Evolutionary conservation across 805 yeast genomes (phyloP), one percentile per base, ranked within the genome.

Genomic region (Candida nonsorbophila): DNA sequence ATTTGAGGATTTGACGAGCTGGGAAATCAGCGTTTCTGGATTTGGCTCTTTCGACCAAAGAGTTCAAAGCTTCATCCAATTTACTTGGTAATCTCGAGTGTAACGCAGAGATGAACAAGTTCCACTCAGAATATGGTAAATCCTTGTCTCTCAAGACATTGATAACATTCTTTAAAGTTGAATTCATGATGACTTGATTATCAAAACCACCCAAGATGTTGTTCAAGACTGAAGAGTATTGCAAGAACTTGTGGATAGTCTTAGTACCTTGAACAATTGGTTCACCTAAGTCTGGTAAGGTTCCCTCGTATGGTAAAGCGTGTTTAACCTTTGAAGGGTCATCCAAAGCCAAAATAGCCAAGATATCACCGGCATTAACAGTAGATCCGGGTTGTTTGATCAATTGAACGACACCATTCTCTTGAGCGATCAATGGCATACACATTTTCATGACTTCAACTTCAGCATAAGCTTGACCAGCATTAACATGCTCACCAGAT

Each of bases 391-490:
- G 97, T 66, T 92, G 98, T 61, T 92, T 90, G 53, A 92, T 77
- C 24, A 87, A 67, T 65, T 90, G 97, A 30, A 88, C 84, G 34
- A 74, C 69, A 72, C 99, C 99, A 49, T 84, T 82, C 58, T 90
- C 98, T 58, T 79, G 85, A 13, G 97, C 90, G 50, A 88, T 67
- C 48, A 92, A 72, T 28, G 98, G 97, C 97, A 92, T 92, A 62
- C 88, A 87, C 98, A 92, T 92, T 63, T 92, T 92, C 99, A 92
- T 92, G 44, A 92, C 98, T 66, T 92, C 99, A 34, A 92, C 96
- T 66, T 92, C 98, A 23, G 98, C 98, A 51, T 77, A 94, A 25
- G 97, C 79, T 63, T 90, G 94, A 37, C 97, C 97, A 36, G 92
- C 78, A 29, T 60, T 62, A 46, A 92, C 74, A 51, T 90, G 97